Evolutionary conservation across 805 yeast species (phyloP).

Genomic region (Cyberlindnera bimundalis): DNA sequence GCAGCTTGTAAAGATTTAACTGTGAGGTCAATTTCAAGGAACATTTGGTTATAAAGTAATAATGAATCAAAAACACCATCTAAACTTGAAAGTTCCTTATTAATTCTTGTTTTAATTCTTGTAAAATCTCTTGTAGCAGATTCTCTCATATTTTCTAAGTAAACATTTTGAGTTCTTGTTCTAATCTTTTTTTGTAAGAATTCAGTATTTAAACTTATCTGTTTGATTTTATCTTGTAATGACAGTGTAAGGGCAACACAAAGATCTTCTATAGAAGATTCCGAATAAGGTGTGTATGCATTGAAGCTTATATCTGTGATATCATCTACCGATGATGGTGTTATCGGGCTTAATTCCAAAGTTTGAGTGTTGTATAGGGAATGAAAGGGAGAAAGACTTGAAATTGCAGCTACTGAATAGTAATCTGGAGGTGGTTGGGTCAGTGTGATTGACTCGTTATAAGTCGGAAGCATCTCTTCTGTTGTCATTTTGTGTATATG

Average conservation of each 20-base stretch:
- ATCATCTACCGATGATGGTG: slow-evolving; percentile 7
- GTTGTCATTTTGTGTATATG: no score
- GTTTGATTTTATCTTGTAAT: slow-evolving; percentile 21
- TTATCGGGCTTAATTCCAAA: slow-evolving; percentile 2
- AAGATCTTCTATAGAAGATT: slow-evolving; percentile 15
- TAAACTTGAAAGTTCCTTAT: slow-evolving; percentile 8
- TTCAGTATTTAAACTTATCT: slow-evolving; percentile 19
- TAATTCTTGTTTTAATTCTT: slow-evolving; percentile 15
- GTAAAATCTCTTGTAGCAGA: slow-evolving; percentile 19
- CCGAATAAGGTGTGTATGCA: slow-evolving; percentile 9
- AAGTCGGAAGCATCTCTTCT: slow-evolving; percentile 21
- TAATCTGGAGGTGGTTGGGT: slow-evolving; percentile 25
- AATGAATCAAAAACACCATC: slow-evolving; percentile 11
- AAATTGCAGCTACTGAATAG: slow-evolving; percentile 13
- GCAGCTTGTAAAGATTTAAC: background rate
- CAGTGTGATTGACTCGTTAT: slow-evolving; percentile 16
- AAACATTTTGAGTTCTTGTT: slow-evolving; percentile 18
- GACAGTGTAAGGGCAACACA: slow-evolving; percentile 9
- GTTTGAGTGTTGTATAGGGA: slow-evolving; percentile 12
- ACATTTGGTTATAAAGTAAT: slow-evolving; percentile 14
- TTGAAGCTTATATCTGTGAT: slow-evolving; percentile 14
- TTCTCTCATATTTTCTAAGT: slow-evolving; percentile 21
- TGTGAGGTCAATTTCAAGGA: slow-evolving; percentile 1
- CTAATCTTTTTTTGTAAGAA: slow-evolving; percentile 21
- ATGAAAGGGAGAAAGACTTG: slow-evolving; percentile 16